These are phyloP conservation scores for Leccinum glutinopallens DNA, from an alignment of 1,284 basidiomycete genomes.

Conservation along the genomic window DNA sequence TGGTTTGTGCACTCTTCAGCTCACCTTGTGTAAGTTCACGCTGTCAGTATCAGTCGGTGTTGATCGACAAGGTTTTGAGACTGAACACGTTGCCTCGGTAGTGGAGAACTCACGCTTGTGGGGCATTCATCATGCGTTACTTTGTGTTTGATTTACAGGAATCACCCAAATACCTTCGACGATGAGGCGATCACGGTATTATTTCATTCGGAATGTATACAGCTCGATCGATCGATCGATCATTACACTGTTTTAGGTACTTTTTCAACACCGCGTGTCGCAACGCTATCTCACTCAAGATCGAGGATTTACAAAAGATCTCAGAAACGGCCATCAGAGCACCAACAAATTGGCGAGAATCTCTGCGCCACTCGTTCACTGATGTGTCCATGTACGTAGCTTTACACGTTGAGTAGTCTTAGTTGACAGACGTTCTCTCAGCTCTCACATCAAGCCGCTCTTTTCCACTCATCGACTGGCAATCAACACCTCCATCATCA, in stretches of 20 bases:
- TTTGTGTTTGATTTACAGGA: conserved; percentile 52
- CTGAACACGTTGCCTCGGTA: conserved; percentile 18
- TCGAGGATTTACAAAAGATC: conserved; percentile 45
- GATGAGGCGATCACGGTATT: conserved; percentile 52
- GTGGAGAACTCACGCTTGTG: conserved; percentile 49
- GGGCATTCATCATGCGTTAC: conserved; percentile 47
- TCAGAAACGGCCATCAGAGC: conserved; percentile 24
- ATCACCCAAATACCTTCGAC: conserved; percentile 63
- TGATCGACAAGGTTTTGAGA: neutral
- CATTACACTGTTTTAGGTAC: conserved; percentile 35
- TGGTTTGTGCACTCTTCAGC: neutral
- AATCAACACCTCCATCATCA: conserved; percentile 53
- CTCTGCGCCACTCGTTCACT: conserved; percentile 44
- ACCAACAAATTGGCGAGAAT: conserved; percentile 30
- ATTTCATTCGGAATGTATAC: neutral
- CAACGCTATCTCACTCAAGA: conserved; percentile 50
- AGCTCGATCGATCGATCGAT: neutral
- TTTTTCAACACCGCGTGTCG: conserved; percentile 49
- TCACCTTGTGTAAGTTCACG: conserved; percentile 36
- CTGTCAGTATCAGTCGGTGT: conserved; percentile 36
- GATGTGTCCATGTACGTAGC: conserved; percentile 42
- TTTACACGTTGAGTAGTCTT: neutral
- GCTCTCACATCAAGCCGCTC: conserved; percentile 47
- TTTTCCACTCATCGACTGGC: conserved; percentile 53
- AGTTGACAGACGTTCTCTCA: neutral